Percentiles rank a stretch among this genome's conserved stretches.
These are phyloP conservation scores for Hymenotorrendiella dingleyae DNA, from an alignment of 2,329 filamentous ascomycete species.

Conservation along the genomic window DNA sequence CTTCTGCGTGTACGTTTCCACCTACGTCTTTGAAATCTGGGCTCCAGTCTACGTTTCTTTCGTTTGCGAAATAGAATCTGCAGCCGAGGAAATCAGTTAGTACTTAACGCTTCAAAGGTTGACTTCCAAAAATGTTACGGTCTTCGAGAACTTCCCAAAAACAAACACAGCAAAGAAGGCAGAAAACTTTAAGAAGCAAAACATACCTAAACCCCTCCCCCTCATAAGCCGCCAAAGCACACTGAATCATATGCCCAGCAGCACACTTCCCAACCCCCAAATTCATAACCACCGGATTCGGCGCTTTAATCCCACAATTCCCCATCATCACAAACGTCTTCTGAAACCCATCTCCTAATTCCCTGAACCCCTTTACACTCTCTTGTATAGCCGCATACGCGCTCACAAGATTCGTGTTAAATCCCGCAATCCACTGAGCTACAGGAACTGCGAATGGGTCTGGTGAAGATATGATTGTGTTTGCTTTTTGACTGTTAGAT, in stretches of 20 bases:
- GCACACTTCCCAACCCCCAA: slow-evolving; percentile 37
- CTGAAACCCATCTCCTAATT: slow-evolving; percentile 21
- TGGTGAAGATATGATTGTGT: not conserved
- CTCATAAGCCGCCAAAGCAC: slow-evolving; percentile 32
- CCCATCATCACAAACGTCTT: slow-evolving; percentile 42
- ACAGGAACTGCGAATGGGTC: slow-evolving; percentile 27
- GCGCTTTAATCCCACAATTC: slow-evolving; percentile 33
- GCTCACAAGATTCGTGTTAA: slow-evolving; percentile 35
- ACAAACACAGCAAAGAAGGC: not conserved
- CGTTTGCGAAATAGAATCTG: slow-evolving; percentile 45
- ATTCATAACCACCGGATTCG: slow-evolving; percentile 29
- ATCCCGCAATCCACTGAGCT: slow-evolving; percentile 27
- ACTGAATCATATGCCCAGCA: slow-evolving; percentile 29
- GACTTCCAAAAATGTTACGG: too few species aligned
- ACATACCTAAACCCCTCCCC: slow-evolving; percentile 32
- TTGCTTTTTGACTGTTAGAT: not conserved
- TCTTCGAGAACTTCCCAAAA: too few species aligned
- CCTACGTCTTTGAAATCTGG: slow-evolving; percentile 27
- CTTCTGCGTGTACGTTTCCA: slow-evolving; percentile 37
- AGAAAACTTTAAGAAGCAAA: not conserved
- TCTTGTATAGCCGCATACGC: slow-evolving; percentile 36
- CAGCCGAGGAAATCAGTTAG: not conserved
- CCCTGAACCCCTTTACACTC: slow-evolving; percentile 29
- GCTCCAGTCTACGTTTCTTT: slow-evolving; percentile 38
- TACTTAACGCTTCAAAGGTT: too few species aligned